Conservation (phyloP, 768 basidiomycete species). For the Boletus reticulatus region DNA sequence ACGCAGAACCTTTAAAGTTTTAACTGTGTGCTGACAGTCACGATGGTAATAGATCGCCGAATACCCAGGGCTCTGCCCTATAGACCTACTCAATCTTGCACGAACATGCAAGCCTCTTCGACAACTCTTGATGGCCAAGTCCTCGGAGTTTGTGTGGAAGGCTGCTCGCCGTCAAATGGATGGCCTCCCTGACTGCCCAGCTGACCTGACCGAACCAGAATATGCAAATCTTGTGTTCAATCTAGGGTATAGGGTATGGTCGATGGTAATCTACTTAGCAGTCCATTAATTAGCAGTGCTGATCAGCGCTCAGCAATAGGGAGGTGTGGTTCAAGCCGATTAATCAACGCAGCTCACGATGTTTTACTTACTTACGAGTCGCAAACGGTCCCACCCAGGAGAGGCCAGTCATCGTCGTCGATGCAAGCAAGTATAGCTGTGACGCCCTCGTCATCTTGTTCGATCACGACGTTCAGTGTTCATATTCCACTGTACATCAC, state of each 20-base stretch:
- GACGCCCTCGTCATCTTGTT: no score
- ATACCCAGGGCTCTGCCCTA: background rate
- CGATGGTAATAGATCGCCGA: background rate
- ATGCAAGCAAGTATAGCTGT: no score
- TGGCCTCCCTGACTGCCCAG: background rate
- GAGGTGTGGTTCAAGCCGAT: no score
- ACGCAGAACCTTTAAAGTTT: background rate
- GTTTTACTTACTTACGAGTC: no score
- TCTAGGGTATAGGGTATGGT: background rate
- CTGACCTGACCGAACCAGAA: conserved; percentile 1
- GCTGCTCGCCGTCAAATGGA: background rate
- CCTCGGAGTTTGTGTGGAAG: background rate
- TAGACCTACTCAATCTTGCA: background rate
- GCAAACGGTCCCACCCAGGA: no score
- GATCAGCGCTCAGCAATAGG: no score
- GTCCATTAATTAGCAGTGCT: no score
- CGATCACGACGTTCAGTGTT: no score
- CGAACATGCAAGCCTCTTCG: background rate
- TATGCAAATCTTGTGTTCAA: background rate
- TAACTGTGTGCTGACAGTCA: background rate
- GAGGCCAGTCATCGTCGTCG: no score
- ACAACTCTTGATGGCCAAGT: background rate
- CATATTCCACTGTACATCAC: no score
- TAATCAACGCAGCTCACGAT: no score
- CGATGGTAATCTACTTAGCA: no score